phyloP scores from a whole-genome alignment of 352 stramenopile genomes.

The Phytophthora sp. region DNA sequence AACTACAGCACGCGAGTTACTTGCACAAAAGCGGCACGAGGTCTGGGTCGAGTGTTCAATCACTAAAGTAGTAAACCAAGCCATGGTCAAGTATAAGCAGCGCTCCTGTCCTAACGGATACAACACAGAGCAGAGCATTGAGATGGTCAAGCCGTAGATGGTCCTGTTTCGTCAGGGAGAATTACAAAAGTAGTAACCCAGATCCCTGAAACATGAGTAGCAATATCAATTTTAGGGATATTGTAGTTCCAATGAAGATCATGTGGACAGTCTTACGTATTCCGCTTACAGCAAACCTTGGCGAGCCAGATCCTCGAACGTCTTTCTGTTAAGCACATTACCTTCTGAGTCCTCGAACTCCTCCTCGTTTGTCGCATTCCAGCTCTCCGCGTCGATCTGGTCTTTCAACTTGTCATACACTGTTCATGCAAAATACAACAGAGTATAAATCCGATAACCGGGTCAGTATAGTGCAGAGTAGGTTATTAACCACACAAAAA shows the following conservation, averaged over 20 bases:
- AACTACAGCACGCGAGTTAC: slow-evolving; percentile 17
- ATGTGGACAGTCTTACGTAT: slow-evolving; percentile 14
- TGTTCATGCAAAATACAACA: slow-evolving; percentile 25
- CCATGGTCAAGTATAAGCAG: slow-evolving; percentile 52
- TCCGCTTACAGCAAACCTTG: slow-evolving; percentile 93
- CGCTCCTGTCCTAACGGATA: slow-evolving; percentile 48
- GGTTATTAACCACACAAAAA: slow-evolving; percentile 4
- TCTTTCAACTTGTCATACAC: slow-evolving; percentile 98
- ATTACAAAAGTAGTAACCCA: slow-evolving; percentile 21
- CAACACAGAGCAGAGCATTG: slow-evolving; percentile 53
- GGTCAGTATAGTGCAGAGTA: slow-evolving; percentile 5
- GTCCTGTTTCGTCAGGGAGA: background rate
- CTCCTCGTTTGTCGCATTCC: slow-evolving; percentile 95
- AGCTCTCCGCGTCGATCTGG: slow-evolving; percentile 93
- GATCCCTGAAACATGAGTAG: no score
- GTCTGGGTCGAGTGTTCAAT: slow-evolving; percentile 52
- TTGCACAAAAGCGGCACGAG: slow-evolving; percentile 44
- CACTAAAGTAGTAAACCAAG: slow-evolving; percentile 56
- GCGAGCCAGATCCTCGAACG: slow-evolving; percentile 97
- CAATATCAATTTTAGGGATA: no score
- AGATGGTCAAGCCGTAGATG: slow-evolving; percentile 36
- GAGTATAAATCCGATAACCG: background rate
- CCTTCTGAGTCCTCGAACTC: slow-evolving; percentile 99
- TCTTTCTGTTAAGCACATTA: slow-evolving; percentile 98
- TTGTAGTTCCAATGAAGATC: slow-evolving; percentile 9